These are phyloP conservation scores for Colletotrichum kahawae DNA, from an alignment of 2,329 filamentous ascomycete species.

Conservation along the genomic window DNA sequence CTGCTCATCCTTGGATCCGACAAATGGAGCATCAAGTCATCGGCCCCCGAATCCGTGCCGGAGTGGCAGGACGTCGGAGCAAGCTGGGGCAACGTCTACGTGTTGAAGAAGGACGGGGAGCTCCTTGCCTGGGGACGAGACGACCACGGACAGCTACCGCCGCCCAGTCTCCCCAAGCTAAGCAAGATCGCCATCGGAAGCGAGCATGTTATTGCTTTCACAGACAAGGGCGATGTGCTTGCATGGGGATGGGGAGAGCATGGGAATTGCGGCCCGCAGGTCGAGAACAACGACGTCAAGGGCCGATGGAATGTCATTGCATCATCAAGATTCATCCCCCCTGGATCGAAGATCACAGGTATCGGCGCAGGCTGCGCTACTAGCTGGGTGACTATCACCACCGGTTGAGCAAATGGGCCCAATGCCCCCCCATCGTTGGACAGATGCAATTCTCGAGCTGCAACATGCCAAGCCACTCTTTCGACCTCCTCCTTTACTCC, in stretches of 20 bases:
- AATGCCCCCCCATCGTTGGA: background rate
- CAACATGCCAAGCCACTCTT: constrained; percentile 35
- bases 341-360: constrained; percentile 55
- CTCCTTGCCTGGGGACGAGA: constrained; percentile 81
- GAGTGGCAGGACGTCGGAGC: constrained; percentile 74
- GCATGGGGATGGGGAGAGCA: constrained; percentile 98
- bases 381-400: constrained; percentile 71
- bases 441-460: background rate
- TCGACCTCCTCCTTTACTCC: constrained; percentile 26
- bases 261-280: constrained; percentile 85
- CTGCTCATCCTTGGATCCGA: constrained; percentile 74
- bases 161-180: constrained; percentile 62
- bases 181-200: constrained; percentile 79
- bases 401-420: constrained; percentile 27
- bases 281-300: constrained; percentile 69
- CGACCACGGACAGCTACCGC: constrained; percentile 82
- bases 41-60: constrained; percentile 56
- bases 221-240: constrained; percentile 68
- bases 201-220: constrained; percentile 83
- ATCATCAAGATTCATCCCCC: constrained; percentile 58
- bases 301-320: constrained; percentile 72
- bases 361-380: constrained; percentile 91
- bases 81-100: constrained; percentile 83
- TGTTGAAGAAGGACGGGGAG: constrained; percentile 65
- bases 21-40: constrained; percentile 70